Percentiles rank a stretch among this genome's conserved stretches.
Evolutionary conservation across 176 grass and related monocot species (phyloP).

Genomic region (Bonia amplexicaulis): DNA sequence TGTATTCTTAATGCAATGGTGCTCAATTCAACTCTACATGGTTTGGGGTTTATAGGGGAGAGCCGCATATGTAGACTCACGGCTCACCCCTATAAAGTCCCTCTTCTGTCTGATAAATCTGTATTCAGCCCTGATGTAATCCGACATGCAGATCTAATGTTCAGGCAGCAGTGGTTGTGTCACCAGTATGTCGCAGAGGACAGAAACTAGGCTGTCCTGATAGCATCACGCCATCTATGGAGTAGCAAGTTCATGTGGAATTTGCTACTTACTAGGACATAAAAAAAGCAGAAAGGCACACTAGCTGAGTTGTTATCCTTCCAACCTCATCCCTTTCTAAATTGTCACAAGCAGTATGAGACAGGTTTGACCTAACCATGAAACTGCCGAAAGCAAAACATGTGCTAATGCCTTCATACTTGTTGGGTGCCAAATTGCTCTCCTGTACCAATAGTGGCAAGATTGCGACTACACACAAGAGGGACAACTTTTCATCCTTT

Average conservation of each 20-base stretch:
- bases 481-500: constrained; percentile 4
- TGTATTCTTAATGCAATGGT: background rate
- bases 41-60: background rate
- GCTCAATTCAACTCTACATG: constrained; percentile 1
- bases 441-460: constrained; percentile 20
- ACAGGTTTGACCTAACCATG: constrained; percentile 21
- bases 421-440: constrained; percentile 21
- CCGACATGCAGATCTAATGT: constrained; percentile 10
- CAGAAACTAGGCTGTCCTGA: constrained; percentile 13
- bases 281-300: background rate
- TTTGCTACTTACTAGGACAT: background rate
- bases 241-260: constrained; percentile 1
- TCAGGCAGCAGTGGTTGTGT: background rate
- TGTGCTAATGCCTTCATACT: constrained; percentile 18
- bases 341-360: background rate
- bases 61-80: background rate
- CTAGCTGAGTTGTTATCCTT: background rate
- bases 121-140: background rate
- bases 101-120: background rate
- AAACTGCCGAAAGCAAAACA: constrained; percentile 20
- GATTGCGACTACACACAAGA: constrained; percentile 16
- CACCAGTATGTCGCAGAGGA: background rate
- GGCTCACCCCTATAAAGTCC: constrained; percentile 1
- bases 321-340: constrained; percentile 1
- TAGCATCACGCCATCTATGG: background rate